Percentiles rank a stretch among this genome's conserved stretches.
Evolutionary conservation across 345 rosid species (phyloP).

Genomic region (Eucalyptus brandiana): DNA sequence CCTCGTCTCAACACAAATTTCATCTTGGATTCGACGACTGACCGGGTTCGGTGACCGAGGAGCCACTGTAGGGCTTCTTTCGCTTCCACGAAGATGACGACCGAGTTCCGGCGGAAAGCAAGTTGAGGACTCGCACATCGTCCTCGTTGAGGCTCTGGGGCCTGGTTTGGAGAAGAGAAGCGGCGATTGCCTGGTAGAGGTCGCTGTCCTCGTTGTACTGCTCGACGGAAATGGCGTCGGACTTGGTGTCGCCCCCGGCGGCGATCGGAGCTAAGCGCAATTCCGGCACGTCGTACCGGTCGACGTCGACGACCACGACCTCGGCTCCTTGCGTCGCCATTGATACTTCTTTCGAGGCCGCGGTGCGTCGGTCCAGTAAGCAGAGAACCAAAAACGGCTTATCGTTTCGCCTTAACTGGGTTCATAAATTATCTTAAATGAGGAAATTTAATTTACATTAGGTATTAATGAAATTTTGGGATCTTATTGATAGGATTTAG

Average conservation of each 20-base stretch:
- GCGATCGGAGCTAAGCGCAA: background rate
- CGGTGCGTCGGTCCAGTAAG: background rate
- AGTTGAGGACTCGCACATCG: background rate
- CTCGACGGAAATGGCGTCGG: background rate
- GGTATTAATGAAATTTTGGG: background rate
- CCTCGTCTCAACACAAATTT: slow-evolving; percentile 36
- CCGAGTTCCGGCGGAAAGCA: background rate
- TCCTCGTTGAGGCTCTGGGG: background rate
- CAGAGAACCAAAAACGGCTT: background rate
- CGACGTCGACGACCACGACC: background rate
- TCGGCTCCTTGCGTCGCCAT: background rate
- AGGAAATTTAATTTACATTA: background rate
- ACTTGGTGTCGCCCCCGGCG: background rate
- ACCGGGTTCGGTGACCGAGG: background rate
- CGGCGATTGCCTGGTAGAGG: background rate
- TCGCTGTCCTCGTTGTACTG: background rate
- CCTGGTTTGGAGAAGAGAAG: background rate
- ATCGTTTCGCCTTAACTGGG: background rate
- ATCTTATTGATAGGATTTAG: background rate
- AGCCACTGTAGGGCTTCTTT: background rate
- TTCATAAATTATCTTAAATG: background rate
- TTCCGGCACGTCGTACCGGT: background rate
- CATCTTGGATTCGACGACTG: background rate
- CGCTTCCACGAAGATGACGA: background rate
- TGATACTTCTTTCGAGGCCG: background rate